Evolutionary conservation across 768 basidiomycete species (phyloP).

Genomic region (Boletus subparvulus): DNA sequence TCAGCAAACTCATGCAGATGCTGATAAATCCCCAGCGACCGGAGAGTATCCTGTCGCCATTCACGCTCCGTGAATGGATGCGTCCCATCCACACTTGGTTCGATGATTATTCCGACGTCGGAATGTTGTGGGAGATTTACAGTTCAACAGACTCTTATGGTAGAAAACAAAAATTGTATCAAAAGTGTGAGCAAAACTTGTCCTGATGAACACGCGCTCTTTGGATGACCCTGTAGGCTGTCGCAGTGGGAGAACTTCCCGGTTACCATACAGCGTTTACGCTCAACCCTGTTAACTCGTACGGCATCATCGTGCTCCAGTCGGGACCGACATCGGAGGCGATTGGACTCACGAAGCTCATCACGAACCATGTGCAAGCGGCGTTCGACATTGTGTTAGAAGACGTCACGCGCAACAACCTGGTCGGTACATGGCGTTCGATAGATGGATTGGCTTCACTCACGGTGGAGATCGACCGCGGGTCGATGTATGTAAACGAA

Average conservation of each 20-base stretch:
- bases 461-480: constrained; percentile 30
- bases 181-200: neutral
- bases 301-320: constrained; percentile 42
- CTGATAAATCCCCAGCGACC: constrained; percentile 42
- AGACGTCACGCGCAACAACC: constrained; percentile 24
- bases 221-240: neutral
- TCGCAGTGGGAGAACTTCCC: constrained; percentile 38
- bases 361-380: constrained; percentile 34
- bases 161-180: constrained; percentile 36
- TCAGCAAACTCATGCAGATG: constrained; percentile 42
- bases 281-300: constrained; percentile 40
- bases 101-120: constrained; percentile 38
- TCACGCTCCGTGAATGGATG: constrained; percentile 44
- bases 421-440: constrained; percentile 38
- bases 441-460: constrained; percentile 29
- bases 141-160: constrained; percentile 30
- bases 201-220: neutral
- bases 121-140: constrained; percentile 45
- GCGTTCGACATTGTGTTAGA: constrained; percentile 36
- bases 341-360: constrained; percentile 32
- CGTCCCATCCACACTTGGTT: constrained; percentile 41
- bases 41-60: constrained; percentile 35
- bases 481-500: constrained; percentile 31
- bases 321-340: constrained; percentile 39
- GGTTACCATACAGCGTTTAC: constrained; percentile 43